Percentiles rank a stretch among this genome's conserved stretches.
Evolutionary conservation across 208 protist genomes (phyloP).

Genomic region (Phytomonas sp.): DNA sequence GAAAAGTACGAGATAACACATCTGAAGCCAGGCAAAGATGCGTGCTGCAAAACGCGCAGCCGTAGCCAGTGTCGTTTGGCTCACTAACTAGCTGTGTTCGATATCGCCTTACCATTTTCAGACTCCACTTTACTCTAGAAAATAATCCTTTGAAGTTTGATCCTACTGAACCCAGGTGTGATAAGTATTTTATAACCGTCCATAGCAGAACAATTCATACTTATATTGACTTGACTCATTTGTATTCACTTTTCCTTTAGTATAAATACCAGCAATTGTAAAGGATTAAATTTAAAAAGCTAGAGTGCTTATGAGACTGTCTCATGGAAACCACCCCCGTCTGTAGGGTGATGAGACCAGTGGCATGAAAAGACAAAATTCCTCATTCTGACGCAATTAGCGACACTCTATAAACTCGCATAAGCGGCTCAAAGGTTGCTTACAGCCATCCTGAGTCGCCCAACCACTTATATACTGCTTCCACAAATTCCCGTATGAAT

Average conservation of each 20-base stretch:
- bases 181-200: not conserved
- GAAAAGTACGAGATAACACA: slow-evolving; percentile 61
- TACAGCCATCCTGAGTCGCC: not conserved
- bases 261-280: not conserved
- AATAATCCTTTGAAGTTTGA: not conserved
- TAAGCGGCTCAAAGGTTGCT: not conserved
- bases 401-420: not conserved
- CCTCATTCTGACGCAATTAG: not conserved
- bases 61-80: slow-evolving; percentile 30
- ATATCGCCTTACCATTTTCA: slow-evolving; percentile 27
- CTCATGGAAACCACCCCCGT: too few species aligned
- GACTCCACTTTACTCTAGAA: not conserved
- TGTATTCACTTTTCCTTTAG: not conserved
- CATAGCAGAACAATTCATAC: not conserved
- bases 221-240: not conserved
- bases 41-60: slow-evolving; percentile 64
- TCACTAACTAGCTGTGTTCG: slow-evolving; percentile 32
- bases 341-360: not conserved
- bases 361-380: not conserved
- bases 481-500: not conserved
- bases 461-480: not conserved
- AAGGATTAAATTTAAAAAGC: not conserved
- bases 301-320: not conserved
- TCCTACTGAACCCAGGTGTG: not conserved
- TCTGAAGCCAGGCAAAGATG: slow-evolving; percentile 57